Evolutionary conservation across 805 yeast species (phyloP).

Genomic region (Starmerella cellae): DNA sequence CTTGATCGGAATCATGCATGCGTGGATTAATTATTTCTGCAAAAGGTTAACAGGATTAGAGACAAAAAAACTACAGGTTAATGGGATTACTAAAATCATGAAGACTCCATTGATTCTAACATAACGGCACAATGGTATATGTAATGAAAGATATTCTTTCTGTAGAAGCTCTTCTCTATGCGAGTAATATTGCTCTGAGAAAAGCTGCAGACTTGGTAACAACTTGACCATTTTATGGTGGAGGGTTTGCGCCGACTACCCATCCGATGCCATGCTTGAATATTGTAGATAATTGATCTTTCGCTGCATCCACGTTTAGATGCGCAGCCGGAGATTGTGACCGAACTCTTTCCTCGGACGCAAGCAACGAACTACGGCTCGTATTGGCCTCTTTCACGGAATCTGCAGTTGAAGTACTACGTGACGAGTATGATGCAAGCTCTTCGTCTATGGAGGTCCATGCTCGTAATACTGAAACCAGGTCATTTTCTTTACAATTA

Average conservation of each 20-base stretch:
- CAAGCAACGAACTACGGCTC: neutral
- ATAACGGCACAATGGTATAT: too few species aligned
- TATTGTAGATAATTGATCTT: constrained; percentile 38
- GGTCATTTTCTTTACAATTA: constrained; percentile 42
- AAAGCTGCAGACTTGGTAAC: too few species aligned
- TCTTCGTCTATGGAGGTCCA: constrained; percentile 33
- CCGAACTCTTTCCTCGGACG: neutral
- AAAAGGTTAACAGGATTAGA: too few species aligned
- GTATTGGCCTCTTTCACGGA: neutral
- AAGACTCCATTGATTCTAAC: too few species aligned
- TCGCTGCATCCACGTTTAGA: neutral
- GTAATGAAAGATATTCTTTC: too few species aligned
- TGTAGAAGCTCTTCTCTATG: too few species aligned
- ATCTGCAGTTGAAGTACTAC: neutral
- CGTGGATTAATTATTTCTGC: too few species aligned
- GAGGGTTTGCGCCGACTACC: constrained; percentile 43
- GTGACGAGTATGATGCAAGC: neutral
- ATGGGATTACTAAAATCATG: too few species aligned
- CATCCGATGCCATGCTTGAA: constrained; percentile 47
- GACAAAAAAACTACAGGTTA: too few species aligned
- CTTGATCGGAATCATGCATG: too few species aligned
- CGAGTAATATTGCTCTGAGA: too few species aligned
- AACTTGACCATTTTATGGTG: too few species aligned
- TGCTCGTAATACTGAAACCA: constrained; percentile 43
- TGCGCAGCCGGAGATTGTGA: neutral